These are phyloP conservation scores for Pelargonium hybrid DNA, from an alignment of 441 rosid genomes.

Conservation along the genomic window DNA sequence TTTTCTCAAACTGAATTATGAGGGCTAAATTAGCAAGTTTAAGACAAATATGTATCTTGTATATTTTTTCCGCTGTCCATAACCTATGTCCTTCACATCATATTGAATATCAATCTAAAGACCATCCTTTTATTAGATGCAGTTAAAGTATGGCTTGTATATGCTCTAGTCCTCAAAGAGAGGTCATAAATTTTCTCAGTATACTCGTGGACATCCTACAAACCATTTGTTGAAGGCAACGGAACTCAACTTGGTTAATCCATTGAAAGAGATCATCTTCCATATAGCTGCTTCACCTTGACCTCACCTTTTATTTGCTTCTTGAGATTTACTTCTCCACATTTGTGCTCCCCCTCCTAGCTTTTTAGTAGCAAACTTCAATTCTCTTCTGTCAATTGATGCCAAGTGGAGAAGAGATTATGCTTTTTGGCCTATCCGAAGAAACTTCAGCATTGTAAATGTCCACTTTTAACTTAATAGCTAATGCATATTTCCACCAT, in stretches of 20 bases:
- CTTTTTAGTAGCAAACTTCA: neutral
- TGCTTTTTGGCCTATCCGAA: neutral
- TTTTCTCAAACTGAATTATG: neutral
- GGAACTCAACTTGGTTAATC: neutral
- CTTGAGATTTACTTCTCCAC: neutral
- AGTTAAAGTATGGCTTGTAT: neutral
- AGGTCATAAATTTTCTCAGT: too few relatives aligned
- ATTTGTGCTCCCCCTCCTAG: neutral
- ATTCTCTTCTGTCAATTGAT: neutral
- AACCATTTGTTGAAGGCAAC: neutral
- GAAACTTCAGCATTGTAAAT: neutral
- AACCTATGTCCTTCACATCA: neutral
- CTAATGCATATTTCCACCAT: neutral
- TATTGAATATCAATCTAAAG: neutral
- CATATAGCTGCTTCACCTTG: neutral
- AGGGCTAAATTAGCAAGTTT: neutral
- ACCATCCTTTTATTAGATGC: neutral
- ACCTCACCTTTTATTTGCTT: neutral
- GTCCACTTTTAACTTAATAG: neutral
- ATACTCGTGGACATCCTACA: neutral
- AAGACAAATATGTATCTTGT: neutral
- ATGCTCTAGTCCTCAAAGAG: too few relatives aligned
- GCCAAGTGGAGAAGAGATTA: neutral
- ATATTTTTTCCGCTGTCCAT: neutral
- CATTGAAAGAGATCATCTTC: neutral